These are phyloP conservation scores for Glycine soja DNA, from an alignment of 306 rosid species.

Conservation along the genomic window DNA sequence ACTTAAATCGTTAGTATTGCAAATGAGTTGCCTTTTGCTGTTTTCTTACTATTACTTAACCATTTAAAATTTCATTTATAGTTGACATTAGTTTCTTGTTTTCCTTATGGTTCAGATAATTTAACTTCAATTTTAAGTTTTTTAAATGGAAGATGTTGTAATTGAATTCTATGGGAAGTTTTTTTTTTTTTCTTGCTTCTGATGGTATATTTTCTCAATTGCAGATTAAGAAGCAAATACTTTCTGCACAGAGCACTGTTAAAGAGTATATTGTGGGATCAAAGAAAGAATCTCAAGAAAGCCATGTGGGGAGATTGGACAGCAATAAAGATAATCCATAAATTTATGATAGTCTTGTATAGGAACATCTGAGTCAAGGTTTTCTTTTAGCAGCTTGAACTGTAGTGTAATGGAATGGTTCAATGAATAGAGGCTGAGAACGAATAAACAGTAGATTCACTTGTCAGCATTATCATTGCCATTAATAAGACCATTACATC, in stretches of 20 bases:
- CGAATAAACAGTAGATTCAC: slow-evolving; percentile 2
- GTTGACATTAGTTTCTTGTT: slow-evolving; percentile 19
- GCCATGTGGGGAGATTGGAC: slow-evolving; percentile 49
- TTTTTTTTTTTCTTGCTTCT: slow-evolving; percentile 28
- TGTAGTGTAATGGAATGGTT: slow-evolving; percentile 37
- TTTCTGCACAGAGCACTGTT: slow-evolving; percentile 62
- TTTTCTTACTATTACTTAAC: neutral
- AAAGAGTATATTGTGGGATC: slow-evolving; percentile 77
- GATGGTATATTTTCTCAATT: slow-evolving; percentile 44
- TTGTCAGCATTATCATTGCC: slow-evolving; percentile 12
- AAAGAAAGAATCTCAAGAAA: slow-evolving; percentile 58
- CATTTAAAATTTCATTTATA: neutral
- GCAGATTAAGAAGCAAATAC: slow-evolving; percentile 77
- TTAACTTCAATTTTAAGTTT: neutral
- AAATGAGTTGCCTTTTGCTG: slow-evolving; percentile 14
- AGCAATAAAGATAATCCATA: slow-evolving; percentile 60
- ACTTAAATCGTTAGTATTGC: neutral
- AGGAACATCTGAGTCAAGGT: slow-evolving; percentile 40
- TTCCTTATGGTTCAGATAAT: slow-evolving; percentile 7
- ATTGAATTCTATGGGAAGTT: neutral
- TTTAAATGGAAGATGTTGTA: slow-evolving; percentile 15
- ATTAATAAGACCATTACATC: slow-evolving; percentile 14
- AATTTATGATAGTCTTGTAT: slow-evolving; percentile 42
- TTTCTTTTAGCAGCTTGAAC: slow-evolving; percentile 41
- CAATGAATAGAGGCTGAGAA: slow-evolving; percentile 37